Evolutionary conservation across 2,329 filamentous ascomycete species (phyloP).

Genomic region (Lasiodiplodia hormozganensis): DNA sequence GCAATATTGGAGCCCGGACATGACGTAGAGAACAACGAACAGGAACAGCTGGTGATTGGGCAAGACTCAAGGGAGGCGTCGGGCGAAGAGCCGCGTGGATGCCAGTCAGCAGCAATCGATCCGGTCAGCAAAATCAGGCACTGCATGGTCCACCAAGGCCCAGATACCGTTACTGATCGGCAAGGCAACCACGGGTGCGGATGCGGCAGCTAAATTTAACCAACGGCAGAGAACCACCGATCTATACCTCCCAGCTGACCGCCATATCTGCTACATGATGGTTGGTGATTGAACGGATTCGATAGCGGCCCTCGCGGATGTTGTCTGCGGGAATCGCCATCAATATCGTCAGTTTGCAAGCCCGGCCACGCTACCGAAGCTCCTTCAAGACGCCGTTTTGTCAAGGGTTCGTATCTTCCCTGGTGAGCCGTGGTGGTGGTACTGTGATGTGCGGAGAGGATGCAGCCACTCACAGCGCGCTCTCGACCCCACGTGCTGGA

Average conservation of each 20-base stretch:
- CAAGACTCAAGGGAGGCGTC: neutral
- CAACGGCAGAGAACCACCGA: neutral
- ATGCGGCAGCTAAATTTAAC: neutral
- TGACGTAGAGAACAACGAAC: too few relatives aligned
- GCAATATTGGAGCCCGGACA: too few relatives aligned
- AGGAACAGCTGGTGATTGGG: too few relatives aligned
- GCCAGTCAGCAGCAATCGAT: neutral
- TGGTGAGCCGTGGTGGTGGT: neutral
- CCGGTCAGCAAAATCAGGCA: neutral
- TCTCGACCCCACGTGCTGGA: conserved; percentile 8
- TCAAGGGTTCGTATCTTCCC: neutral
- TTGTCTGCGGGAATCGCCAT: neutral
- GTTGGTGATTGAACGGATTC: neutral
- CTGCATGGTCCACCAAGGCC: neutral
- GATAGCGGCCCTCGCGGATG: neutral
- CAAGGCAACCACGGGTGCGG: neutral
- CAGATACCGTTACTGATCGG: neutral
- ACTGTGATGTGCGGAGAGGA: neutral
- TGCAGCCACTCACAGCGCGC: conserved; percentile 1
- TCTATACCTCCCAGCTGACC: too few relatives aligned
- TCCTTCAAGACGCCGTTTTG: neutral
- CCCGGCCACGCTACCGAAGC: neutral
- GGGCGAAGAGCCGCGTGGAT: neutral
- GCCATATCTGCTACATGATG: too few relatives aligned
- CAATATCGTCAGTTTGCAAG: neutral